A percentile compares a stretch with the other conserved stretches of the same genome.
Conservation (phyloP, 148 eudicot genomes). For the Chenopodium album region DNA sequence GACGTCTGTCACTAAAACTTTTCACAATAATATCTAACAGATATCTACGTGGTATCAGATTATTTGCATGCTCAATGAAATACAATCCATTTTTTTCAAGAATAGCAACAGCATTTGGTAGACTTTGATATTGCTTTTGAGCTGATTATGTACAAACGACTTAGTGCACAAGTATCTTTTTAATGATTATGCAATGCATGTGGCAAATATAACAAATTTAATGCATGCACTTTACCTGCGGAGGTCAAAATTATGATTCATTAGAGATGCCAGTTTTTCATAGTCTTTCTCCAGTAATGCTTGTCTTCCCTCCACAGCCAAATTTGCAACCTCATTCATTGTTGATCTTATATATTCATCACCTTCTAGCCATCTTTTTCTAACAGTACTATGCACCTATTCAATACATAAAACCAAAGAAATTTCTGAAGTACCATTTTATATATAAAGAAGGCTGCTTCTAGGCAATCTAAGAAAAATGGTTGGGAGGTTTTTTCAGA, state of each 20-base stretch:
- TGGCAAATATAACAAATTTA: no score
- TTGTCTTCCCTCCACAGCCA: constrained; percentile 67
- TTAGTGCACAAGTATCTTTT: not conserved
- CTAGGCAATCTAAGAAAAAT: not conserved
- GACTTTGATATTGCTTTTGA: not conserved
- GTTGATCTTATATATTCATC: constrained; percentile 70
- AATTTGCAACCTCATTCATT: constrained; percentile 65
- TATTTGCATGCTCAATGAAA: not conserved
- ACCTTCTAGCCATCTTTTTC: constrained; percentile 82
- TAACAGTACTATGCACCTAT: constrained; percentile 86
- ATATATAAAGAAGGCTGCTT: not conserved
- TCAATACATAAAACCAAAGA: not conserved
- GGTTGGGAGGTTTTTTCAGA: not conserved
- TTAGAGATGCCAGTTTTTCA: constrained; percentile 60
- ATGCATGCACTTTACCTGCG: constrained; percentile 44
- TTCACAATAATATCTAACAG: not conserved
- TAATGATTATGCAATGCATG: not conserved
- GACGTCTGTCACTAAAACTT: not conserved
- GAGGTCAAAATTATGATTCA: constrained; percentile 82
- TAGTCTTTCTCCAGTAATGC: constrained; percentile 64
- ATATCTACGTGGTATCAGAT: not conserved
- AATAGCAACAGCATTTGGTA: not conserved
- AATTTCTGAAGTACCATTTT: not conserved
- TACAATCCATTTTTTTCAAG: no score
- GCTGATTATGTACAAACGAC: not conserved